A percentile compares a stretch with the other conserved stretches of the same genome.
These are phyloP conservation scores for Acanthamoeba pearcei DNA, from an alignment of 208 protist genomes.

Conservation along the genomic window DNA sequence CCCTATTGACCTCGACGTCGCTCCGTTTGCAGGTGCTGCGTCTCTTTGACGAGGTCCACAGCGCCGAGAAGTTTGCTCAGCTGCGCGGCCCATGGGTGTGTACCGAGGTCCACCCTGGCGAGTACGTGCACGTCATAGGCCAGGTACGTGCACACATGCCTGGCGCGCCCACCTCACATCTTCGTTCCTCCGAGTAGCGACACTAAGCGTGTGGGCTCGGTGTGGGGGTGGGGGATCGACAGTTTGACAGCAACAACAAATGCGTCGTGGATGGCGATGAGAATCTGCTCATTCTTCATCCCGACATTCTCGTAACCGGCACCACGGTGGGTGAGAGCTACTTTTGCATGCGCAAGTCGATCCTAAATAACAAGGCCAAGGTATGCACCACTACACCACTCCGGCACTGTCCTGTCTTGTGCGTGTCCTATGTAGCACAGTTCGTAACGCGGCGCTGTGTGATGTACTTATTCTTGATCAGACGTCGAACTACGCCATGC, in stretches of 20 bases:
- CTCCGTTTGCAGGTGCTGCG: not conserved
- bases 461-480: not conserved
- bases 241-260: not conserved
- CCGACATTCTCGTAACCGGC: slow-evolving; percentile 67
- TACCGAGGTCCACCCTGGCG: slow-evolving; percentile 52
- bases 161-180: not conserved
- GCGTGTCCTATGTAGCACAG: not conserved
- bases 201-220: not conserved
- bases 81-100: slow-evolving; percentile 3
- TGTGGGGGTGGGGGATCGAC: not conserved
- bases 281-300: slow-evolving; percentile 69
- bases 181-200: not conserved
- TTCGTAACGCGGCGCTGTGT: not conserved
- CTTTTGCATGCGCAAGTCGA: slow-evolving; percentile 59
- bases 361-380: slow-evolving; percentile 63
- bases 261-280: slow-evolving; percentile 53
- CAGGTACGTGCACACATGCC: not conserved
- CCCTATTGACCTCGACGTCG: too few species aligned
- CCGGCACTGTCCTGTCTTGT: not conserved
- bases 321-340: slow-evolving; percentile 72
- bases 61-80: slow-evolving; percentile 50
- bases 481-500: not conserved
- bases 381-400: not conserved
- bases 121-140: slow-evolving; percentile 68
- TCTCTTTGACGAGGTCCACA: slow-evolving; percentile 20